Conservation (phyloP, 2,329 filamentous ascomycete genomes). For the Fonsecaea monophora region DNA sequence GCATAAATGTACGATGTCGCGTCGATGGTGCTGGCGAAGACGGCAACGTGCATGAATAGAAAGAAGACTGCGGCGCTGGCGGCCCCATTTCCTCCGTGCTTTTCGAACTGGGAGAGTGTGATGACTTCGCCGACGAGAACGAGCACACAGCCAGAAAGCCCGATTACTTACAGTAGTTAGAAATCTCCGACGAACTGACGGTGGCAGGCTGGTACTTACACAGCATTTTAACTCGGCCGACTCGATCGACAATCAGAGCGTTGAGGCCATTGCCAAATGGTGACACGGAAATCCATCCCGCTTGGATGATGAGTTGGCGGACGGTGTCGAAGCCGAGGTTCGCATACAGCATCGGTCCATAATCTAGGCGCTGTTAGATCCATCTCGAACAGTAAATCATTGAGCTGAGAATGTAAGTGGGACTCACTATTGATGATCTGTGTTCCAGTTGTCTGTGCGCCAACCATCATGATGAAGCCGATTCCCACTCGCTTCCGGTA, state of each 20-base stretch:
- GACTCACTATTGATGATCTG: constrained; percentile 22
- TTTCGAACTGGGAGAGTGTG: constrained; percentile 57
- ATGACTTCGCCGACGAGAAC: constrained; percentile 47
- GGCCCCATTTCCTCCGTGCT: constrained; percentile 52
- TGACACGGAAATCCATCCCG: constrained; percentile 29
- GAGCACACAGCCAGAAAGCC: constrained; percentile 44
- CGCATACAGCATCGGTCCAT: constrained; percentile 29
- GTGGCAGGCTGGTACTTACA: constrained; percentile 3
- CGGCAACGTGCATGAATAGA: constrained; percentile 58
- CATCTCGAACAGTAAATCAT: neutral
- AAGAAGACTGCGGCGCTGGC: constrained; percentile 72
- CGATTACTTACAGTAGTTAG: constrained; percentile 42
- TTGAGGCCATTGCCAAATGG: constrained; percentile 37
- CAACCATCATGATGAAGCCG: constrained; percentile 23
- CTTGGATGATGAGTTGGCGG: constrained; percentile 25
- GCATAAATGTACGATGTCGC: constrained; percentile 71
- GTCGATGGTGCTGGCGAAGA: constrained; percentile 58
- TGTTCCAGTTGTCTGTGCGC: constrained; percentile 14
- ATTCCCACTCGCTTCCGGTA: constrained; percentile 22
- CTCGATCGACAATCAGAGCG: constrained; percentile 46
- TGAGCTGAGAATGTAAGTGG: neutral
- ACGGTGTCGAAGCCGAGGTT: constrained; percentile 30
- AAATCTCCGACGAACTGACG: neutral
- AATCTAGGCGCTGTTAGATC: constrained; percentile 23
- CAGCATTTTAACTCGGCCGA: constrained; percentile 47